phyloP scores from a whole-genome alignment of 2,329 filamentous ascomycete species.

The Penicillium brasilianum region DNA sequence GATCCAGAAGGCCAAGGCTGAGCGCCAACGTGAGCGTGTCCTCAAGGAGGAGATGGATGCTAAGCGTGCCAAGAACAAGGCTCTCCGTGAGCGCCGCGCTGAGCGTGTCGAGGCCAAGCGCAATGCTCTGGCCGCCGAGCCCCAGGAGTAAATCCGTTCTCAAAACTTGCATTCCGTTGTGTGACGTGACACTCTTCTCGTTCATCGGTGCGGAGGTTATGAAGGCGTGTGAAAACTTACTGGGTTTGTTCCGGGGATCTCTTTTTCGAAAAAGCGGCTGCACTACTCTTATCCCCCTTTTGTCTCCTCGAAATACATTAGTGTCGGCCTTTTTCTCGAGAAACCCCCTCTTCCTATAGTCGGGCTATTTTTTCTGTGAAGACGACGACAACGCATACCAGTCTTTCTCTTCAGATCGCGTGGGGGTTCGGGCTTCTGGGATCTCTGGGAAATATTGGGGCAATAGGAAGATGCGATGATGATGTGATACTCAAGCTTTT shows the following conservation, averaged over 20 bases:
- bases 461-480: slow-evolving; percentile 36
- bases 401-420: slow-evolving; percentile 20
- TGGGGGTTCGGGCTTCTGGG: slow-evolving; percentile 28
- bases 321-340: slow-evolving; percentile 27
- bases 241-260: slow-evolving; percentile 35
- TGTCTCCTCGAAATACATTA: slow-evolving; percentile 18
- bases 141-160: slow-evolving; percentile 50
- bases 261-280: slow-evolving; percentile 39
- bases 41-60: slow-evolving; percentile 99
- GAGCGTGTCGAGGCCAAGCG: slow-evolving; percentile 92
- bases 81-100: slow-evolving; percentile 96
- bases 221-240: slow-evolving; percentile 33
- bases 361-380: slow-evolving; percentile 11
- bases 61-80: slow-evolving; percentile 99
- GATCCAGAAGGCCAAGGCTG: slow-evolving; percentile 99
- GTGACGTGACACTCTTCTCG: slow-evolving; percentile 35
- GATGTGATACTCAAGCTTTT: slow-evolving; percentile 38
- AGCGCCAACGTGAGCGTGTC: slow-evolving; percentile 93
- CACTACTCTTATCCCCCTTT: slow-evolving; percentile 34
- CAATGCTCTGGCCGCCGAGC: slow-evolving; percentile 78
- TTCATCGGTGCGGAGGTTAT: slow-evolving; percentile 45
- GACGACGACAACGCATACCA: slow-evolving; percentile 20
- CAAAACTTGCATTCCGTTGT: slow-evolving; percentile 35
- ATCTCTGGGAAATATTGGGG: slow-evolving; percentile 27
- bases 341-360: slow-evolving; percentile 20